Evolutionary conservation across 2,329 filamentous ascomycete genomes (phyloP), one percentile per base, ranked within the genome.

Genomic region (Neofusicoccum kwambonambiense): DNA sequence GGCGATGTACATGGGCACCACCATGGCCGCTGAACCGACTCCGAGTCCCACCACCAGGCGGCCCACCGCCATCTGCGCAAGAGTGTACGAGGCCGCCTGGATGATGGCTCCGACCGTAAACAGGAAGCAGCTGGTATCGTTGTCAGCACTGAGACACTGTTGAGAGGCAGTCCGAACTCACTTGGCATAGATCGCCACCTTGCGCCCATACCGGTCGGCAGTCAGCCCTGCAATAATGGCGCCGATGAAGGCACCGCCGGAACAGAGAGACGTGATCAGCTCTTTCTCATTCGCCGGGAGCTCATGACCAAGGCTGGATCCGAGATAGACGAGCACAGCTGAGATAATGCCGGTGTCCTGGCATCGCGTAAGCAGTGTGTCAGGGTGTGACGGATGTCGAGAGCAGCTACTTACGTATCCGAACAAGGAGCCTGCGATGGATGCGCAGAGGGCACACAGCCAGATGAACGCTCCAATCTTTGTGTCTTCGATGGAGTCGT

Each of bases 261-360:
- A 82, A 19, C 79, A 83, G 17, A 85, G 76, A 0, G 83, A 84
- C 0, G 83, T 85, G 41, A 85, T 78, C 34, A 85, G 73, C 67
- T 85, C 82, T 67, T 82, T 79, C 66, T 85, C 81, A 3, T 74
- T 77, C 4, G 79, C 76, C 31, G 68, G 74, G 4, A 82, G 71
- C 2, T 69, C 68, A 37, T 77, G 74, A 34, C 78, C 77, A 8
- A 84, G 78, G 58, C 79, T 75, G 47, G 70, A 68, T 31, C 73
- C 69, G 22, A 81, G 72, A 49, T 76, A 77, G 13, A 82, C 77
- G 0, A 82, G 73, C 9, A 82, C 80, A 0, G 76, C 81, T 19
- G 75, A 82, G 63, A 79, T 83, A 71, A 78, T 77, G 44, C 75
- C 81, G 50, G 76, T 83, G 67, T 82, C 82, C 27, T 31, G 27